These are phyloP conservation scores for Linum lewisii DNA, from an alignment of 345 rosid genomes.

Conservation along the genomic window DNA sequence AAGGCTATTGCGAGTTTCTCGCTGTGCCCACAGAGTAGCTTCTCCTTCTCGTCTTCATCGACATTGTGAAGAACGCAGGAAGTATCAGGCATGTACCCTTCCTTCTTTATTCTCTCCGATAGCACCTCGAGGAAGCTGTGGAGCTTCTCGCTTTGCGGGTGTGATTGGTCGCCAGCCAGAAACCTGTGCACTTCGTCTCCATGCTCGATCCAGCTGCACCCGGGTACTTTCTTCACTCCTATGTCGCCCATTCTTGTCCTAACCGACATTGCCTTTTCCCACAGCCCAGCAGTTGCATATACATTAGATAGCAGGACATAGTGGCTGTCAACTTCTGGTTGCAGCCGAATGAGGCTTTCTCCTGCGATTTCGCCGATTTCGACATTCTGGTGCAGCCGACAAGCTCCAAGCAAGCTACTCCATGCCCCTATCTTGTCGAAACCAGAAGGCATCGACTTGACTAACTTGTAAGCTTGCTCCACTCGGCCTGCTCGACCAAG, in stretches of 20 bases:
- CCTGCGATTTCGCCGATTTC: conserved; percentile 77
- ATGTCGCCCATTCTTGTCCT: conserved; percentile 67
- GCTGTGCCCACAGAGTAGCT: conserved; percentile 77
- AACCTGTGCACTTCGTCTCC: conserved; percentile 76
- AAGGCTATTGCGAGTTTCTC: conserved; percentile 86
- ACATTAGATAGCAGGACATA: conserved; percentile 80
- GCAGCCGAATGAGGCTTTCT: conserved; percentile 44
- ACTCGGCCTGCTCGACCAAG: conserved; percentile 81
- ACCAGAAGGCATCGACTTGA: conserved; percentile 42
- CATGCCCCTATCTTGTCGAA: conserved; percentile 56
- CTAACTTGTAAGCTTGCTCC: conserved; percentile 48
- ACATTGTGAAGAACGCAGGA: conserved; percentile 81
- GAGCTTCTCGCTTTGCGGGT: conserved; percentile 58
- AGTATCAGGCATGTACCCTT: conserved; percentile 78
- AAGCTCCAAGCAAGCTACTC: conserved; percentile 91
- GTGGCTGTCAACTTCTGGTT: conserved; percentile 83
- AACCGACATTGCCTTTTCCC: conserved; percentile 71
- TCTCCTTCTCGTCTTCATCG: conserved; percentile 64
- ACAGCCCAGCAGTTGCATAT: conserved; percentile 61
- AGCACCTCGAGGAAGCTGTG: conserved; percentile 43
- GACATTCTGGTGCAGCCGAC: conserved; percentile 52
- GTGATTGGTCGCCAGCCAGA: conserved; percentile 70
- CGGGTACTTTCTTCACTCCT: conserved; percentile 85
- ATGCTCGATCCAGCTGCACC: conserved; percentile 84
- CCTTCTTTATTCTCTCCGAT: conserved; percentile 59